Evolutionary conservation across 306 rosid genomes (phyloP), one percentile per base, ranked within the genome.

Genomic region (Abrus pulchellus): DNA sequence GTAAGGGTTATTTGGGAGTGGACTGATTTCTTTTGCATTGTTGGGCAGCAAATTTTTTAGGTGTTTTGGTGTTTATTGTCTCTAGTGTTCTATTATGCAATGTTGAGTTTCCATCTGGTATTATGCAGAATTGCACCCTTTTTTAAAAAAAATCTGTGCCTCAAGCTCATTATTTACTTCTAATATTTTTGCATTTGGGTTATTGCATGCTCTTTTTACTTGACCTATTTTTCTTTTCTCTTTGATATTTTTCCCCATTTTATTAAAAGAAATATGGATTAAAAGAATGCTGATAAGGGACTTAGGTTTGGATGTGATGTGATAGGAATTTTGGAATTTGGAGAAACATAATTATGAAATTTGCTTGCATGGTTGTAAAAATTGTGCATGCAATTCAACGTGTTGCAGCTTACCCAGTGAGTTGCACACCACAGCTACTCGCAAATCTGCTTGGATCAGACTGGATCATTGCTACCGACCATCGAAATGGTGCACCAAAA

Each of bases 51-150:
- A 53, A 12, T 61, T 29, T 44, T 61, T n/a, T 27, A 14, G 6
- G 43, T 54, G 68, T 13, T 62, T 34, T 9, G 27, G 6, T 38
- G 34, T 1, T 49, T 67, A 40, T 36, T 30, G 30, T 43, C 6
- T 77, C 36, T 74, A 14, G 47, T 64, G 74, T 38, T 77, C 36
- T 38, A 43, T 66, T 38, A 43, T 66, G 75, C 57, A 6, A 20
- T 38, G 5, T 27, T 14, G 61, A 75, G 28, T 49, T 76, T 66
- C 50, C 6, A 40, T 76, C 52, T 62, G 27, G 52, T 62, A 2
- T 28, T 28, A 27, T 28, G 47, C 30, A n/a, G 41, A 33, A 32
- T 29, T 32, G 4, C 30, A 44, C 36, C 32, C 30, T 28, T n/a
- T 44, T 63, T 38, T 1, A 29, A 60, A 29, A 27, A 20, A 20